Percentiles rank a stretch among this genome's conserved stretches.
phyloP scores from a whole-genome alignment of 2,329 filamentous ascomycete species.

The Hansfordia pulvinata region DNA sequence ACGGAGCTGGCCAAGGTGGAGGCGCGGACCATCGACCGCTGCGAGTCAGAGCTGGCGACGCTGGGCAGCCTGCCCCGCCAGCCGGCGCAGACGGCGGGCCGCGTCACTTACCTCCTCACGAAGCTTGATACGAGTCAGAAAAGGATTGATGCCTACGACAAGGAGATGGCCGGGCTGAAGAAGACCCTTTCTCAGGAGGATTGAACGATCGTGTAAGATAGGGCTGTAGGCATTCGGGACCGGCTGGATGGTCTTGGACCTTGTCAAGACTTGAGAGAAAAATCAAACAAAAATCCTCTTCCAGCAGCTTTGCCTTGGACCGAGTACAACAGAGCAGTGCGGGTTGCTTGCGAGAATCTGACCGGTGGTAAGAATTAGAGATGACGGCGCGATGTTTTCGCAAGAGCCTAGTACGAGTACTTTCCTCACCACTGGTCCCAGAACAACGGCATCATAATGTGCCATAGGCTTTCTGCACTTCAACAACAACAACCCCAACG shows the following conservation, averaged over 20 bases:
- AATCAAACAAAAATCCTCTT: too few species aligned
- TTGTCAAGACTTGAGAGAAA: neutral
- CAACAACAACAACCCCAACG: neutral
- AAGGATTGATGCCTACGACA: constrained; percentile 63
- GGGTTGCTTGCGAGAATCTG: too few species aligned
- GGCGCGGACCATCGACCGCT: constrained; percentile 61
- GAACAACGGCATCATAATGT: too few species aligned
- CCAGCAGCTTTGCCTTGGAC: too few species aligned
- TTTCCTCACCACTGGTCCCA: too few species aligned
- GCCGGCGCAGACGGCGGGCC: constrained; percentile 50
- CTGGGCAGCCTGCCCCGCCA: constrained; percentile 59
- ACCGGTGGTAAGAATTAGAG: too few species aligned
- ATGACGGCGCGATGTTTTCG: too few species aligned
- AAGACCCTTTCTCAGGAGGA: constrained; percentile 41
- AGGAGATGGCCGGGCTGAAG: constrained; percentile 58
- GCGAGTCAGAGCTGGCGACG: constrained; percentile 61
- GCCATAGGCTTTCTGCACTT: too few species aligned
- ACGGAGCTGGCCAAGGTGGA: constrained; percentile 59
- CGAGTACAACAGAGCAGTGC: too few species aligned
- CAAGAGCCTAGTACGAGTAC: too few species aligned
- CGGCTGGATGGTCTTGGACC: too few species aligned
- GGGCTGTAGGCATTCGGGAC: too few species aligned
- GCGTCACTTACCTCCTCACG: constrained; percentile 57
- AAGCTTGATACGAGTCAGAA: constrained; percentile 64
- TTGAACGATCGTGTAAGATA: constrained; percentile 4